A percentile compares a stretch with the other conserved stretches of the same genome.
Conservation (phyloP, 495 filamentous ascomycete species). For the Annulohypoxylon maeteangense region DNA sequence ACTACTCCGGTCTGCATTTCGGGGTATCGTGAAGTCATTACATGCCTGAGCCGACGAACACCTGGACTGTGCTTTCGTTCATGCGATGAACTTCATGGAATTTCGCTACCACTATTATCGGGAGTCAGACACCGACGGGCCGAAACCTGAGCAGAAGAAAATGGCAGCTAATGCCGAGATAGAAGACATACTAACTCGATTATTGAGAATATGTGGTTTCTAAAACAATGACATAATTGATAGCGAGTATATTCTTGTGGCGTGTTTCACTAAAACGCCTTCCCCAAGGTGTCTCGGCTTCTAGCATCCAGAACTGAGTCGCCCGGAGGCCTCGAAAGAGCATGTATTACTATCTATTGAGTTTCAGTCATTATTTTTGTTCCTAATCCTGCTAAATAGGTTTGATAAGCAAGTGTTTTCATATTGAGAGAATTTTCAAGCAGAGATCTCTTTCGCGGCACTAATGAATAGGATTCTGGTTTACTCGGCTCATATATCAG, state of each 20-base stretch:
- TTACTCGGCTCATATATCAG: background rate
- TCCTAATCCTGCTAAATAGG: slow-evolving; percentile 3
- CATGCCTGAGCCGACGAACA: slow-evolving; percentile 12
- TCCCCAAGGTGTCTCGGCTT: slow-evolving; percentile 30
- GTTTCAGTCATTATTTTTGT: slow-evolving; percentile 2
- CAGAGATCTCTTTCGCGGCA: background rate
- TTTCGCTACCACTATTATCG: slow-evolving; percentile 2
- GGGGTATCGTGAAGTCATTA: slow-evolving; percentile 18
- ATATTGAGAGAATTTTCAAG: background rate
- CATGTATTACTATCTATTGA: slow-evolving; percentile 6
- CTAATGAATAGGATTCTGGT: background rate
- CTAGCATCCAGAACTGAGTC: slow-evolving; percentile 4
- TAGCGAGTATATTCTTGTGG: slow-evolving; percentile 20
- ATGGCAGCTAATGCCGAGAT: background rate
- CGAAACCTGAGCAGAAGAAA: slow-evolving; percentile 10
- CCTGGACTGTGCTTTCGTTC: background rate
- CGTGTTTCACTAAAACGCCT: slow-evolving; percentile 18
- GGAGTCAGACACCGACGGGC: background rate
- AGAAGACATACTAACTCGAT: background rate
- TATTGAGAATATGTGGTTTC: slow-evolving; percentile 13
- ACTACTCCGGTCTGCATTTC: background rate
- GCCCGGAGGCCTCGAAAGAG: background rate
- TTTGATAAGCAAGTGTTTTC: background rate
- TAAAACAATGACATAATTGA: slow-evolving; percentile 35
- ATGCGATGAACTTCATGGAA: too few species aligned